These are phyloP conservation scores for Microcyclospora pomicola DNA, from an alignment of 2,329 filamentous ascomycete genomes.

Conservation along the genomic window DNA sequence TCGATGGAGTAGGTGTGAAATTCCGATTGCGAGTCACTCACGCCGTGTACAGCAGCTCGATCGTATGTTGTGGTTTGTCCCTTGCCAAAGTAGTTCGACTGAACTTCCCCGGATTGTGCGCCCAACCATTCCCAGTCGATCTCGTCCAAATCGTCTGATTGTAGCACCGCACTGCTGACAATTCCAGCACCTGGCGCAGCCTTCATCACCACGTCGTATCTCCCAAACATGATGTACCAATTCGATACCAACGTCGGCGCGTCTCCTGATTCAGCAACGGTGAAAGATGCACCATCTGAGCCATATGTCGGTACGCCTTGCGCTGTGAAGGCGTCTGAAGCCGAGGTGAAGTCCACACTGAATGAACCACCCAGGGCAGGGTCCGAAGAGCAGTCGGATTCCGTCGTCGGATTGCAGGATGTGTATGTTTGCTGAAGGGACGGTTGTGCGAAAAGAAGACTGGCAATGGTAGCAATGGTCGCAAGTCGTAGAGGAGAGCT, in stretches of 20 bases:
- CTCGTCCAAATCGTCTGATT: constrained; percentile 87
- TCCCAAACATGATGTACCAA: constrained; percentile 99
- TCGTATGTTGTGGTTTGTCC: constrained; percentile 75
- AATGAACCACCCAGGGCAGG: constrained; percentile 73
- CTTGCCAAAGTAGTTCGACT: constrained; percentile 96
- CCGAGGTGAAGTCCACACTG: constrained; percentile 65
- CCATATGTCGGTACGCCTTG: constrained; percentile 60
- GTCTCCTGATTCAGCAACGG: constrained; percentile 63
- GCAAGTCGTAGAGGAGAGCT: constrained; percentile 22
- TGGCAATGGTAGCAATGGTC: constrained; percentile 26
- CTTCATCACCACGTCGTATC: constrained; percentile 72
- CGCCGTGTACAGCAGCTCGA: constrained; percentile 65
- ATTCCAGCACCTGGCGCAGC: constrained; percentile 81
- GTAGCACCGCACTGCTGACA: constrained; percentile 79
- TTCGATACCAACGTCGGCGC: constrained; percentile 74
- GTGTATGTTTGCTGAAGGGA: constrained; percentile 40
- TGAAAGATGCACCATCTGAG: constrained; percentile 66
- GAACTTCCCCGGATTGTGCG: constrained; percentile 60
- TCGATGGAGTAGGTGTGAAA: constrained; percentile 85
- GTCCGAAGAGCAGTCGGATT: constrained; percentile 54
- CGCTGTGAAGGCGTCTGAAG: constrained; percentile 64
- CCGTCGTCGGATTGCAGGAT: constrained; percentile 41
- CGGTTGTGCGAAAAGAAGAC: constrained; percentile 25
- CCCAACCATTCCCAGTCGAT: constrained; percentile 98
- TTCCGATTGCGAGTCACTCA: constrained; percentile 51